phyloP scores from a whole-genome alignment of 352 stramenopile genomes.

The Pythium aquatile region DNA sequence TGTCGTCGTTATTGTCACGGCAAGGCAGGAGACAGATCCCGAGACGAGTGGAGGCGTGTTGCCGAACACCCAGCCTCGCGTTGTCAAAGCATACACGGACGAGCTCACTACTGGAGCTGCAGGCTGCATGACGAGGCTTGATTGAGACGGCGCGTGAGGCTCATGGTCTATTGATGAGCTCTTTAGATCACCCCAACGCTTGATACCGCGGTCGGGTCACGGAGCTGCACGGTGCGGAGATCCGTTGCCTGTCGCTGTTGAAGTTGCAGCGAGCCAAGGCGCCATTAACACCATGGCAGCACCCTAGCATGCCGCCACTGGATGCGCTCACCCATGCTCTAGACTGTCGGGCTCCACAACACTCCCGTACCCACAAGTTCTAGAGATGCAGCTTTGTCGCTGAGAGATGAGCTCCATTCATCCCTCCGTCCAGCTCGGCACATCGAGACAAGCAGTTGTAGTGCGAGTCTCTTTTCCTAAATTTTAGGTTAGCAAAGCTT shows the following conservation, averaged over 20 bases:
- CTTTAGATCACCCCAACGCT: background rate
- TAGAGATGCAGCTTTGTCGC: background rate
- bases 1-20: background rate
- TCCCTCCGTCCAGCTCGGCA: background rate
- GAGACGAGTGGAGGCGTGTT: background rate
- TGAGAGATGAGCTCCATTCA: conserved; percentile 1
- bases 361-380: background rate
- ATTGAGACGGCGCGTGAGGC: too few species aligned
- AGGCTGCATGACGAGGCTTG: background rate
- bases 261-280: background rate
- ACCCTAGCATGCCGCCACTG: background rate
- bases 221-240: background rate
- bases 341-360: background rate
- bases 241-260: background rate
- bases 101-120: background rate
- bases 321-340: background rate
- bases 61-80: background rate
- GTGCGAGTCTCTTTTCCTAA: conserved; percentile 13
- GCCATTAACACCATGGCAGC: background rate
- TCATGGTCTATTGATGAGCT: background rate
- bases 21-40: background rate
- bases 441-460: background rate
- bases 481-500: conserved; percentile 15
- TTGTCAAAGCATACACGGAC: background rate
- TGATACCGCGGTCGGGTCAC: background rate